Conservation (phyloP, 202 grass and related monocot species). For the Zoysia matrella region DNA sequence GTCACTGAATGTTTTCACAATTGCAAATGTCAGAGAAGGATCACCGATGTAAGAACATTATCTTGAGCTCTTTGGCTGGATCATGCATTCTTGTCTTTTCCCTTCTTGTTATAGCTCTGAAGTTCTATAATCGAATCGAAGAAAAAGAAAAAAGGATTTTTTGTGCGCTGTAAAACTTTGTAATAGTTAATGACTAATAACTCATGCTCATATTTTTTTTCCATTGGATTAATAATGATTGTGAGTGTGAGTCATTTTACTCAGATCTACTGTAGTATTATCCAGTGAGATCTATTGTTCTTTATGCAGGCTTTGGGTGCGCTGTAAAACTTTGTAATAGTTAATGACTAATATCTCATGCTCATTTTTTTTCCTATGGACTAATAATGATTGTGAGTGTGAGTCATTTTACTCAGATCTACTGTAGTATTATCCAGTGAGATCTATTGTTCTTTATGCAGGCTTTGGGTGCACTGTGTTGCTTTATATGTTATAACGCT, state of each 20-base stretch:
- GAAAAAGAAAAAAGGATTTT: not conserved
- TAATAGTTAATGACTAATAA: not conserved
- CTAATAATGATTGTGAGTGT: constrained; percentile 1
- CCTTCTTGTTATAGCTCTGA: not conserved
- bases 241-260: constrained; percentile 9
- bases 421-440: constrained; percentile 14
- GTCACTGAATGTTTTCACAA: not conserved
- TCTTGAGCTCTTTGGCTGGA: too few species aligned
- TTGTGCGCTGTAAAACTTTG: not conserved
- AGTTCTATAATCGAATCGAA: not conserved
- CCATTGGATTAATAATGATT: not conserved
- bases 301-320: constrained; percentile 75
- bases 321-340: not conserved
- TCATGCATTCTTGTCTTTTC: not conserved
- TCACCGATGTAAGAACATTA: too few species aligned
- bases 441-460: constrained; percentile 38
- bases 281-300: constrained; percentile 5
- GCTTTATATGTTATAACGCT: constrained; percentile 87
- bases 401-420: not conserved
- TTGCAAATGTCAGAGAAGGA: too few species aligned
- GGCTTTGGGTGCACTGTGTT: constrained; percentile 94
- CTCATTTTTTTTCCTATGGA: not conserved
- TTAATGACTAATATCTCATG: not conserved
- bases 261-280: not conserved
- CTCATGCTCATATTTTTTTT: not conserved